A percentile compares a stretch with the other conserved stretches of the same genome.
Conservation (phyloP, 805 yeast genomes). For the Candida boidinii region DNA sequence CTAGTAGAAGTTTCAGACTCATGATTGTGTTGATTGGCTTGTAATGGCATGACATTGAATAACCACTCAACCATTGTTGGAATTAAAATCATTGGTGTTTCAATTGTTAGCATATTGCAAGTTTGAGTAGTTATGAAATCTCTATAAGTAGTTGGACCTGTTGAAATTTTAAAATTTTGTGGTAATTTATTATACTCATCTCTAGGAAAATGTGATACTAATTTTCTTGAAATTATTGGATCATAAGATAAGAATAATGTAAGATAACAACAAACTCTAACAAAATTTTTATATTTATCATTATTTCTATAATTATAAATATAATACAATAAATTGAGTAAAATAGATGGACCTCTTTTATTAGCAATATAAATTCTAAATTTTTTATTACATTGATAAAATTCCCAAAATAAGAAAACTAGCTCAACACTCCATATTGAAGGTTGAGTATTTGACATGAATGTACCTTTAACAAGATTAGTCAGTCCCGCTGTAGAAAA, state of each 20-base stretch:
- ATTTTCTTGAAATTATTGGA: conserved; percentile 25
- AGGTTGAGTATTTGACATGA: conserved; percentile 10
- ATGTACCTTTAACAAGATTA: conserved; percentile 17
- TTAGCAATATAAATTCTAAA: conserved; percentile 39
- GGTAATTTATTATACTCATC: conserved; percentile 44
- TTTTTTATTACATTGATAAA: conserved; percentile 60
- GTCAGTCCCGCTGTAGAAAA: conserved; percentile 14
- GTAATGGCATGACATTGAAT: conserved; percentile 48
- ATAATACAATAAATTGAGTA: conserved; percentile 48
- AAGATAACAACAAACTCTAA: conserved; percentile 44
- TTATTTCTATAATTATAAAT: conserved; percentile 38
- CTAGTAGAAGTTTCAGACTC: too few species aligned
- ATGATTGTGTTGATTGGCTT: conserved; percentile 23
- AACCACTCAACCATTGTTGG: conserved; percentile 50
- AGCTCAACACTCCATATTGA: conserved; percentile 47
- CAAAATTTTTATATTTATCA: conserved; percentile 30
- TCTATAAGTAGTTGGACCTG: conserved; percentile 40
- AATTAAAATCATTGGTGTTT: conserved; percentile 27
- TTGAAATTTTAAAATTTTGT: conserved; percentile 31
- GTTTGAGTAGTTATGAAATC: conserved; percentile 55
- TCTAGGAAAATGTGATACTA: conserved; percentile 37
- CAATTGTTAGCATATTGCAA: conserved; percentile 30
- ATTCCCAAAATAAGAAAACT: conserved; percentile 65
- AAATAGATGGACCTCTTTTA: conserved; percentile 39
- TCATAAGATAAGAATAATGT: conserved; percentile 38